These are phyloP conservation scores for Phytophthora crassamura DNA, from an alignment of 352 stramenopile genomes.

Conservation along the genomic window DNA sequence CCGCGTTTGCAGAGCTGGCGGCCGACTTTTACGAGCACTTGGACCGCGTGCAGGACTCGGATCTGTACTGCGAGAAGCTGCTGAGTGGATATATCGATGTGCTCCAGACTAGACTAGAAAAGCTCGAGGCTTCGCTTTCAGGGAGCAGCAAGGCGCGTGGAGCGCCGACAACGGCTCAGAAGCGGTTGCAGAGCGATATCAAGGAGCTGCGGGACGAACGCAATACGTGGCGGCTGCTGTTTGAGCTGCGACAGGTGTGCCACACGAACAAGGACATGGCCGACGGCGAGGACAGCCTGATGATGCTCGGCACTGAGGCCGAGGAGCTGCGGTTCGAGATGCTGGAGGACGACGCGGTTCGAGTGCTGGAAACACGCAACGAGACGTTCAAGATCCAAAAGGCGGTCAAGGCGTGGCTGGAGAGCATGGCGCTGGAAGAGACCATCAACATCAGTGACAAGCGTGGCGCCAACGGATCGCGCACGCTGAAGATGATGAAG, in stretches of 20 bases:
- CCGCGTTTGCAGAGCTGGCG: conserved; percentile 76
- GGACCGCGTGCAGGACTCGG: conserved; percentile 69
- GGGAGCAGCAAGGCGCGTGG: conserved; percentile 28
- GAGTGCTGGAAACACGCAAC: conserved; percentile 61
- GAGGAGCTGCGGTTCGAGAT: conserved; percentile 74
- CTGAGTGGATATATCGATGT: conserved; percentile 82
- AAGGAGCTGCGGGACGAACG: conserved; percentile 78
- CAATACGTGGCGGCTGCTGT: conserved; percentile 86
- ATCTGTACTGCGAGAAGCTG: conserved; percentile 78
- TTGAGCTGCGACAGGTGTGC: conserved; percentile 77
- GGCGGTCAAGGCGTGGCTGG: conserved; percentile 82
- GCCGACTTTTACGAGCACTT: conserved; percentile 82
- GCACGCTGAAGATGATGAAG: conserved; percentile 69
- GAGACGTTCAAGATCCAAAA: conserved; percentile 76
- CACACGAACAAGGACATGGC: conserved; percentile 34
- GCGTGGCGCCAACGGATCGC: conserved; percentile 50
- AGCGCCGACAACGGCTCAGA: conserved; percentile 22
- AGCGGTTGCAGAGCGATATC: conserved; percentile 57
- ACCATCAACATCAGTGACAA: conserved; percentile 70
- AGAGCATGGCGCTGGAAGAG: conserved; percentile 79
- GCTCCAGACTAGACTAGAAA: conserved; percentile 69
- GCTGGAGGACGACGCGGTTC: conserved; percentile 79
- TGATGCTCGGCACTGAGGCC: conserved; percentile 43
- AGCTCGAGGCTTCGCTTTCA: conserved; percentile 44
- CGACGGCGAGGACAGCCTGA: conserved; percentile 44